Percentiles rank a stretch among this genome's conserved stretches.
Evolutionary conservation across 2,329 filamentous ascomycete genomes (phyloP).

Genomic region (Xylariomycetidae sp.): DNA sequence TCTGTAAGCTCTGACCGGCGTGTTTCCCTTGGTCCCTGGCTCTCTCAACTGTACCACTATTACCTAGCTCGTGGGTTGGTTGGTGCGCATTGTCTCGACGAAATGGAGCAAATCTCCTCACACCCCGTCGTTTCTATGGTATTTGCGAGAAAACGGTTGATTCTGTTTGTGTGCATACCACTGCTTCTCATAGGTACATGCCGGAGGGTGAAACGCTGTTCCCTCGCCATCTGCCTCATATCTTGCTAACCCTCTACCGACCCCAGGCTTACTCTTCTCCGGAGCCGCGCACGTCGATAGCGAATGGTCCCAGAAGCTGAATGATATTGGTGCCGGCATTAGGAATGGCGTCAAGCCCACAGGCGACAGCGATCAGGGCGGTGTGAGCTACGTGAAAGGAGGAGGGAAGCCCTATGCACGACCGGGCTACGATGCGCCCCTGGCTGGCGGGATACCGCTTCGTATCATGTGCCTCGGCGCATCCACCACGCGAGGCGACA

Average conservation of each 20-base stretch:
- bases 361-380: constrained; percentile 16
- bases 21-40: too few species aligned
- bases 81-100: too few species aligned
- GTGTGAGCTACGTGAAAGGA: constrained; percentile 17
- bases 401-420: constrained; percentile 20
- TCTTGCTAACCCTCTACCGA: background rate
- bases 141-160: constrained; percentile 22
- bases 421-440: constrained; percentile 25
- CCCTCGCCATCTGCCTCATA: background rate
- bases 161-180: constrained; percentile 22
- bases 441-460: constrained; percentile 26
- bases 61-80: too few species aligned
- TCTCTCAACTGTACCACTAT: too few species aligned
- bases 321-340: constrained; percentile 20
- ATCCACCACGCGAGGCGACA: constrained; percentile 28
- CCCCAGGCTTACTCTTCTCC: constrained; percentile 21
- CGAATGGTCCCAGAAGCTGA: constrained; percentile 23
- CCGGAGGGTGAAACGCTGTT: background rate
- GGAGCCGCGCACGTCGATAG: constrained; percentile 20
- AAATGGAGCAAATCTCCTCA: too few species aligned
- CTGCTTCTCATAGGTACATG: constrained; percentile 21
- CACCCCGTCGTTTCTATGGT: constrained; percentile 20
- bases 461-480: constrained; percentile 29
- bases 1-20: too few species aligned
- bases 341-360: constrained; percentile 19